Base-by-base conservation (phyloP, 768 basidiomycete species). In the Boletus sensibilis region DNA sequence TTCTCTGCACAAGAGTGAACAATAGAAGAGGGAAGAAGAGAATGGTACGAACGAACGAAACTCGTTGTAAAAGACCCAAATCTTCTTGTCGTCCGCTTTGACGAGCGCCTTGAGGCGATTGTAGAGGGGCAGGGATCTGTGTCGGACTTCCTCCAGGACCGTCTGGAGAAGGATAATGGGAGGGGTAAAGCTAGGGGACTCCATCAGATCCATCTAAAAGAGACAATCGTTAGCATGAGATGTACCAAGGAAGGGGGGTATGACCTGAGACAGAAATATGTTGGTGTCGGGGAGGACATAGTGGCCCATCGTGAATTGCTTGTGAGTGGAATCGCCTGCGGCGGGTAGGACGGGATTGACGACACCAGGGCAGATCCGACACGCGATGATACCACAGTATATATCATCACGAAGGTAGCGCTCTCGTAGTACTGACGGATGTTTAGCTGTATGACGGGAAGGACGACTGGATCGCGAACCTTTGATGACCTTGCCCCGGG, bases 281-380 rank as follows among this genome's bases (percentile, higher is more conserved):
- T 99, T 99, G 18, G 96, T 98, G 68, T 99, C 96, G 5, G 94
- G 91, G 14, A 99, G 75, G 27, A 98, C 70, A 66, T 86, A 94
- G 66, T 96, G 92, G 0, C 90, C 90, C 52, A 78, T 66, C 0
- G 83, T 78, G 66, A 82, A 89, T 0, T 71, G 59, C 27, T 76
- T 71, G 71, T 94, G 89, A 0, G 75, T 66, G 5, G 69, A 66
- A 50, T 82, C 84, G 8, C 92, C 92, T 4, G 74, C 68, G 21
- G 71, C 64, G 20, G 92, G 88, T 5, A 95, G 77, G 12, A 74
- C 70, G 41, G 76, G 68, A n/a, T 77, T 64, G 25, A 74, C 66
- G 53, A 66, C 63, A 27, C 67, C 70, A 3, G 73, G 50, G 64
- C 96, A 97, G 46, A 82, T 68, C 43, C 75, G 72, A 72, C 95